Evolutionary conservation across 352 stramenopile species (phyloP).

Genomic region (Globisporangium nodosum): DNA sequence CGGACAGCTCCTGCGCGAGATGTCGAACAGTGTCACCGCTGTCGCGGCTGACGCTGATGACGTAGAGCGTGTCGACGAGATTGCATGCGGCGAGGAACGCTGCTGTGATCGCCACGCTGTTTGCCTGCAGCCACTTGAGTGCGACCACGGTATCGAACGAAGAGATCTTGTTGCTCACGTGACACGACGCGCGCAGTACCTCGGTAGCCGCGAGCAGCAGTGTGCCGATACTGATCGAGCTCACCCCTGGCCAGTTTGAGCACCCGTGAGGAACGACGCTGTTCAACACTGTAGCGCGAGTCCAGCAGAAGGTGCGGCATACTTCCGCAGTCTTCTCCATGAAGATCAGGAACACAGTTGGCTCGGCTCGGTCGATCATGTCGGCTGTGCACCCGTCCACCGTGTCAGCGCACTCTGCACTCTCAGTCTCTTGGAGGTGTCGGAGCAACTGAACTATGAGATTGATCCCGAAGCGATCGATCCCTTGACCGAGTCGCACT

Average conservation of each 20-base stretch:
- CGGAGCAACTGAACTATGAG: neutral
- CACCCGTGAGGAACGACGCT: too few relatives aligned
- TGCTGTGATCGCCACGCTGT: neutral
- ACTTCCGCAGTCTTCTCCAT: neutral
- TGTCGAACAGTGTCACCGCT: neutral
- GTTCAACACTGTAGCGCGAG: too few relatives aligned
- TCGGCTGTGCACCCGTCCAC: neutral
- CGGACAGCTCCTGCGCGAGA: neutral
- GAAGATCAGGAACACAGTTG: conserved; percentile 2
- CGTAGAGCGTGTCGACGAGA: neutral
- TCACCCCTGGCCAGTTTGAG: neutral
- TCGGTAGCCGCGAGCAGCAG: neutral
- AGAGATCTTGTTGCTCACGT: neutral
- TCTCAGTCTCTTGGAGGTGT: neutral
- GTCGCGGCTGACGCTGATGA: neutral
- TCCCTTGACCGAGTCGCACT: conserved; percentile 1
- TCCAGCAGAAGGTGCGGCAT: neutral
- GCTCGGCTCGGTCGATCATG: neutral
- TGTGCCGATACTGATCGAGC: neutral
- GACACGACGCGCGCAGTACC: neutral
- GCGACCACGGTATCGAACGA: conserved; percentile 2
- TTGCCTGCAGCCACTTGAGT: conserved; percentile 5
- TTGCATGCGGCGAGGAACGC: neutral
- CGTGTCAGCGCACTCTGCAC: neutral
- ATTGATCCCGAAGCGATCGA: conserved; percentile 1